A percentile compares a stretch with the other conserved stretches of the same genome.
phyloP scores from a whole-genome alignment of 2,329 filamentous ascomycete genomes.

The Rutstroemia sydowiana region DNA sequence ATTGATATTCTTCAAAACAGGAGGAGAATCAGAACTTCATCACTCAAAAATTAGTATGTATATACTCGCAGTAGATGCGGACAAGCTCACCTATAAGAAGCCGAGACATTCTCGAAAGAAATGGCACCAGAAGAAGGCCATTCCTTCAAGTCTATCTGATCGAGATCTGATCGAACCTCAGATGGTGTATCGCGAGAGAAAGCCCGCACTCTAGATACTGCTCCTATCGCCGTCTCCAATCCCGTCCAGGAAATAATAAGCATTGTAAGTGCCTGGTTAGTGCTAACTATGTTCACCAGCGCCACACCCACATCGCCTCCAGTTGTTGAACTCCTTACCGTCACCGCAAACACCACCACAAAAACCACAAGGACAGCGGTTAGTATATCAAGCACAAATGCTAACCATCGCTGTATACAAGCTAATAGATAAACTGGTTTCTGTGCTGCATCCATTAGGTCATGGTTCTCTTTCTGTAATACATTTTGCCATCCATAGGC shows the following conservation, averaged over 20 bases:
- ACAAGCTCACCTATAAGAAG: conserved; percentile 23
- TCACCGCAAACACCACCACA: conserved; percentile 17
- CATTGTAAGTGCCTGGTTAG: conserved; percentile 12
- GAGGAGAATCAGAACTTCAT: background rate
- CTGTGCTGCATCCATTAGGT: conserved; percentile 43
- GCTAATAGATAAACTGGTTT: conserved; percentile 49
- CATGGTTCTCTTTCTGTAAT: conserved; percentile 31
- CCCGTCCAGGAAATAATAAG: conserved; percentile 41
- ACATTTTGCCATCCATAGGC: conserved; percentile 23
- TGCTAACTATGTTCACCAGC: conserved; percentile 16
- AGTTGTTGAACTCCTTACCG: conserved; percentile 11
- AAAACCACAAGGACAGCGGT: conserved; percentile 20
- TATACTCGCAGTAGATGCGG: too few species aligned
- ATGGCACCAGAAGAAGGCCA: conserved; percentile 21
- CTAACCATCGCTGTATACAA: conserved; percentile 51
- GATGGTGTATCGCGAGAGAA: conserved; percentile 38
- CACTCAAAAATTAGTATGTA: background rate
- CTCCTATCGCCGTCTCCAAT: conserved; percentile 51
- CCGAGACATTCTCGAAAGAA: conserved; percentile 19
- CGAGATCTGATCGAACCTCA: conserved; percentile 30
- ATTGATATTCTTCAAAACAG: conserved; percentile 26
- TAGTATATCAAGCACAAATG: conserved; percentile 44
- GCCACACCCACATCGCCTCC: conserved; percentile 17
- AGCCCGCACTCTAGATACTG: conserved; percentile 45
- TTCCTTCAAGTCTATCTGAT: background rate